phyloP scores from a whole-genome alignment of 2,329 filamentous ascomycete species.

The Curvularia lunata region DNA sequence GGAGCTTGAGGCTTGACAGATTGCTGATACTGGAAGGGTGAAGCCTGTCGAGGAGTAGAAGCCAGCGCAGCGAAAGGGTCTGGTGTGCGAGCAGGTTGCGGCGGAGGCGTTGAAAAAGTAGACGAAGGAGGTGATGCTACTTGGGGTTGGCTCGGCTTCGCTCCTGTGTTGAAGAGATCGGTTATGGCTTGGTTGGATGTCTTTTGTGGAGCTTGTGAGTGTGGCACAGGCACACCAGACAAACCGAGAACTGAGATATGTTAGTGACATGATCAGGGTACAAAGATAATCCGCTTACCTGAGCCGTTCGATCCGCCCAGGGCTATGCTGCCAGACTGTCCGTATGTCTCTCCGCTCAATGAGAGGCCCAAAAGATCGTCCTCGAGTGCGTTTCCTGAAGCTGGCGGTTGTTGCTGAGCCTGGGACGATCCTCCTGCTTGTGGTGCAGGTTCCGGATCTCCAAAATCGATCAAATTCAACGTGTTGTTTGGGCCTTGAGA shows the following conservation, averaged over 20 bases:
- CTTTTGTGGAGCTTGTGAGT: constrained; percentile 48
- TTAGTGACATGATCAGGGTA: constrained; percentile 16
- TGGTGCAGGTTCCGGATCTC: constrained; percentile 63
- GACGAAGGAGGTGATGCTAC: constrained; percentile 56
- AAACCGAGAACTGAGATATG: constrained; percentile 36
- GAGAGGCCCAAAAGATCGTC: constrained; percentile 91
- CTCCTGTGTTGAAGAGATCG: constrained; percentile 63
- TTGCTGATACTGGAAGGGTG: constrained; percentile 58
- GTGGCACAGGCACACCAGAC: constrained; percentile 42
- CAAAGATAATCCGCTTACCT: constrained; percentile 23
- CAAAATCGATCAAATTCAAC: constrained; percentile 92
- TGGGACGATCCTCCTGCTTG: constrained; percentile 34
- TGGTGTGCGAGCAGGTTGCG: constrained; percentile 46
- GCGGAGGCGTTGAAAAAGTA: constrained; percentile 45
- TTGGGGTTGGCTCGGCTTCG: constrained; percentile 45
- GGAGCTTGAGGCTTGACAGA: constrained; percentile 48
- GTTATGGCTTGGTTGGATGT: constrained; percentile 59
- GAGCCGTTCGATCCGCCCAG: constrained; percentile 66
- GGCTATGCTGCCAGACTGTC: constrained; percentile 80
- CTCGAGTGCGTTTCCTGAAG: constrained; percentile 72
- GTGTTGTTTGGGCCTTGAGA: constrained; percentile 74
- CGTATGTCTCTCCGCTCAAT: constrained; percentile 70
- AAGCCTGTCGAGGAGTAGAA: constrained; percentile 58
- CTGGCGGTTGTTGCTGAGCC: constrained; percentile 54
- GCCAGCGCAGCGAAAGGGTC: constrained; percentile 68